These are phyloP conservation scores for Umbellularia californica DNA, from an alignment of 164 flowering plant species.

Conservation along the genomic window DNA sequence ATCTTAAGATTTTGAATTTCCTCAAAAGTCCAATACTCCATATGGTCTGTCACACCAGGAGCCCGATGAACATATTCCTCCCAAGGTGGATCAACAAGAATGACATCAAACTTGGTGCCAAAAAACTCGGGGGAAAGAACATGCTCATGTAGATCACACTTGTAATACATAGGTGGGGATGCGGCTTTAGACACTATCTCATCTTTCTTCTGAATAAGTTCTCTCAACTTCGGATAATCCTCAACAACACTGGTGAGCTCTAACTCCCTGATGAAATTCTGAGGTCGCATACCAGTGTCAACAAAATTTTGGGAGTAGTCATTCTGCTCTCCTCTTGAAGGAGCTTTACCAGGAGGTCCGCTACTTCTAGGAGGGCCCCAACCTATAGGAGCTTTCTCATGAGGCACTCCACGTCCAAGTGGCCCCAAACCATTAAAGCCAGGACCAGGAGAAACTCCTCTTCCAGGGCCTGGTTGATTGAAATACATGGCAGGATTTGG, in stretches of 20 bases:
- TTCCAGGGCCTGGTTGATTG: conserved; percentile 63
- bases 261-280: conserved; percentile 89
- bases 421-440: conserved; percentile 52
- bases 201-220: conserved; percentile 96
- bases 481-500: conserved; percentile 65
- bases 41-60: conserved; percentile 92
- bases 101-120: conserved; percentile 95
- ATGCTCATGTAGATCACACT: conserved; percentile 77
- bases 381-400: conserved; percentile 60
- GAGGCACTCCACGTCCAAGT: conserved; percentile 53
- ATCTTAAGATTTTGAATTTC: conserved; percentile 89
- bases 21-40: conserved; percentile 96
- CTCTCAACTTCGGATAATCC: conserved; percentile 96
- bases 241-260: conserved; percentile 95
- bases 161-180: conserved; percentile 87
- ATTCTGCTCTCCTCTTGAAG: conserved; percentile 99
- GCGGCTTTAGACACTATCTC: conserved; percentile 88
- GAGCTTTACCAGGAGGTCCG: conserved; percentile 92
- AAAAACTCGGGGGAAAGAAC: conserved; percentile 82
- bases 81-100: conserved; percentile 98
- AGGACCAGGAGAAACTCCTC: conserved; percentile 64
- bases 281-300: conserved; percentile 97
- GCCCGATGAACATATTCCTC: conserved; percentile 99
- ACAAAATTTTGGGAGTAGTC: conserved; percentile 99
- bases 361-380: conserved; percentile 67